A percentile compares a stretch with the other conserved stretches of the same genome.
Evolutionary conservation across 2,329 filamentous ascomycete species (phyloP).

Genomic region (Fusarium phyllophilum): DNA sequence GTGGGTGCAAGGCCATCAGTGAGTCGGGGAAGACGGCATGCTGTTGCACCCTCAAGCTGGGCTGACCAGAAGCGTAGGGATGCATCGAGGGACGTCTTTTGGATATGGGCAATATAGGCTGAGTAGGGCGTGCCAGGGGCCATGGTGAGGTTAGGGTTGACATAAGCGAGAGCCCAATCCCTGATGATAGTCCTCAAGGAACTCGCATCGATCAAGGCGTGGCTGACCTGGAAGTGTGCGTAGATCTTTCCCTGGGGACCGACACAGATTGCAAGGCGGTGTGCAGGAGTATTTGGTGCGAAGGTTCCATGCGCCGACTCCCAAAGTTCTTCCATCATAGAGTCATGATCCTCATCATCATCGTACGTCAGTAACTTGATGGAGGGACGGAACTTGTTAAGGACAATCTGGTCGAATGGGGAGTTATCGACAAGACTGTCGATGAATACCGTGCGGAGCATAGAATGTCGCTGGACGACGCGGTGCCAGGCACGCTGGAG

Average conservation of each 20-base stretch:
- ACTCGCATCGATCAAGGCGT: constrained; percentile 7
- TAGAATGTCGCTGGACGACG: constrained; percentile 3
- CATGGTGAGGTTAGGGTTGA: not conserved
- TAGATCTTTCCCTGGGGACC: not conserved
- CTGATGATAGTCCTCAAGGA: constrained; percentile 1
- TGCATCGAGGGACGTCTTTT: not conserved
- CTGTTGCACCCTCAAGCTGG: not conserved
- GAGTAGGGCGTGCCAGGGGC: not conserved
- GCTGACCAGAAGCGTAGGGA: not conserved
- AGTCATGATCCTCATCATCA: not conserved
- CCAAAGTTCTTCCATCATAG: not conserved
- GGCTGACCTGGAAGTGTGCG: constrained; percentile 9
- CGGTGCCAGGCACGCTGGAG: constrained; percentile 1
- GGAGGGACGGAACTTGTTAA: not conserved
- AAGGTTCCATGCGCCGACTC: not conserved
- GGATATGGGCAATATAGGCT: not conserved
- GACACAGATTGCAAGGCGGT: not conserved
- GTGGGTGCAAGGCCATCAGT: not conserved
- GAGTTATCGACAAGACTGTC: not conserved
- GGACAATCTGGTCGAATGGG: constrained; percentile 11
- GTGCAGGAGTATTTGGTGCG: not conserved
- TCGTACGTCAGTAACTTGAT: not conserved
- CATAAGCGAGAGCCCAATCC: not conserved
- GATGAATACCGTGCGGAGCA: constrained; percentile 25
- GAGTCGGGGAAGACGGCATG: constrained; percentile 1